A percentile compares a stretch with the other conserved stretches of the same genome.
phyloP scores from a whole-genome alignment of 1,139 yeast genomes.

The Blastobotrys niveus region DNA sequence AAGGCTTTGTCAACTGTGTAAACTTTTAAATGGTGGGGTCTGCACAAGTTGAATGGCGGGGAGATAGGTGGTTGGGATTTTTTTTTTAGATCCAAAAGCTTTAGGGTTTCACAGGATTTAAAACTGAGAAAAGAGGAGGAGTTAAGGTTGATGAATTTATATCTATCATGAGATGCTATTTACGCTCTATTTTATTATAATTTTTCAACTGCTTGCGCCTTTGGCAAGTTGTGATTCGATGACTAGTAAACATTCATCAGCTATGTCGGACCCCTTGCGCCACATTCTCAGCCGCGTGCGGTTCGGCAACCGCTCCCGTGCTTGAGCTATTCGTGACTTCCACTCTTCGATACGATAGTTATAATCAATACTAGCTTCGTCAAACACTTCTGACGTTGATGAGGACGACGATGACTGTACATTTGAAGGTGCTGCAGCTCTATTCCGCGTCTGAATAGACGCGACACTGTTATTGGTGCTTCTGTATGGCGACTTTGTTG shows the following conservation, averaged over 20 bases:
- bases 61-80: no score
- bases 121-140: neutral
- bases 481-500: neutral
- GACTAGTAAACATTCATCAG: slow-evolving; percentile 22
- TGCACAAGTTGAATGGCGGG: no score
- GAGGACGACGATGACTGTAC: neutral
- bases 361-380: slow-evolving; percentile 8
- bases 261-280: slow-evolving; percentile 35
- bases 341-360: slow-evolving; percentile 37
- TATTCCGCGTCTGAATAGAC: neutral
- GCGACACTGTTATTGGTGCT: neutral
- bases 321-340: slow-evolving; percentile 38
- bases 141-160: no score
- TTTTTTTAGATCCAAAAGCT: no score
- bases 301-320: slow-evolving; percentile 32
- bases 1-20: no score
- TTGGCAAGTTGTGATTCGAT: slow-evolving; percentile 14
- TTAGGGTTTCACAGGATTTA: no score
- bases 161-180: no score
- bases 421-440: neutral
- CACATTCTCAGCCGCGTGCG: slow-evolving; percentile 32
- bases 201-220: neutral
- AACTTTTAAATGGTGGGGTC: no score
- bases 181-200: no score
- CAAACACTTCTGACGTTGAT: neutral